Conservation (phyloP, 2,329 filamentous ascomycete species). For the Exserohilum rostratum region DNA sequence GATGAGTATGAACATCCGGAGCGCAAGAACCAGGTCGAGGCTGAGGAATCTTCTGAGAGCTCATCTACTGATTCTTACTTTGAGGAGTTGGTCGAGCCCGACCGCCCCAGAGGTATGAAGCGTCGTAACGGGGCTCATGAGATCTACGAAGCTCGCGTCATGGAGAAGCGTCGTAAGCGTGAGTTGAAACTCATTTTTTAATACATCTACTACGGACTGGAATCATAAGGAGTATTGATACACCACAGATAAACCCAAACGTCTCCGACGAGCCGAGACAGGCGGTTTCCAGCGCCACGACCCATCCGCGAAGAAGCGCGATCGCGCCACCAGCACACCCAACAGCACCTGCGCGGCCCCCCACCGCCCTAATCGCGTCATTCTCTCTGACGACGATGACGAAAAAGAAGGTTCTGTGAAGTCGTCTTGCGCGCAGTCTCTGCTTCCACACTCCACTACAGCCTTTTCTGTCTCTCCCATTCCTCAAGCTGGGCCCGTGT, state of each 20-base stretch:
- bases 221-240: slow-evolving; percentile 10
- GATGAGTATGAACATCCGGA: slow-evolving; percentile 37
- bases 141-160: slow-evolving; percentile 37
- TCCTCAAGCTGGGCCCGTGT: slow-evolving; percentile 2
- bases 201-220: neutral
- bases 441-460: slow-evolving; percentile 9
- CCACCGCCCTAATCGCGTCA: slow-evolving; percentile 2
- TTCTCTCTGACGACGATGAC: slow-evolving; percentile 24
- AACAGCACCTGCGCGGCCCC: neutral
- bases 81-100: slow-evolving; percentile 38
- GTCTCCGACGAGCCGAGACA: slow-evolving; percentile 37
- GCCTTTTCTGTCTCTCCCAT: slow-evolving; percentile 20
- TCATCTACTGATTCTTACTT: slow-evolving; percentile 39
- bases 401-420: slow-evolving; percentile 3
- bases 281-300: slow-evolving; percentile 35
- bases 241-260: slow-evolving; percentile 17
- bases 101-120: slow-evolving; percentile 27
- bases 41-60: slow-evolving; percentile 19
- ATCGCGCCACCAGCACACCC: slow-evolving; percentile 15
- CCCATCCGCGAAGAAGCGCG: slow-evolving; percentile 19
- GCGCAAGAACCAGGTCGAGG: slow-evolving; percentile 13
- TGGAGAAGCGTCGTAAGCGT: slow-evolving; percentile 34
- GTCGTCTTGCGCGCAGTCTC: neutral
- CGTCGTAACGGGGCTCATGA: slow-evolving; percentile 28
- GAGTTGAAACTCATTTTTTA: slow-evolving; percentile 8